A percentile compares a stretch with the other conserved stretches of the same genome.
Conservation (phyloP, 73 alveolate species). For the Stentor coeruleus region DNA sequence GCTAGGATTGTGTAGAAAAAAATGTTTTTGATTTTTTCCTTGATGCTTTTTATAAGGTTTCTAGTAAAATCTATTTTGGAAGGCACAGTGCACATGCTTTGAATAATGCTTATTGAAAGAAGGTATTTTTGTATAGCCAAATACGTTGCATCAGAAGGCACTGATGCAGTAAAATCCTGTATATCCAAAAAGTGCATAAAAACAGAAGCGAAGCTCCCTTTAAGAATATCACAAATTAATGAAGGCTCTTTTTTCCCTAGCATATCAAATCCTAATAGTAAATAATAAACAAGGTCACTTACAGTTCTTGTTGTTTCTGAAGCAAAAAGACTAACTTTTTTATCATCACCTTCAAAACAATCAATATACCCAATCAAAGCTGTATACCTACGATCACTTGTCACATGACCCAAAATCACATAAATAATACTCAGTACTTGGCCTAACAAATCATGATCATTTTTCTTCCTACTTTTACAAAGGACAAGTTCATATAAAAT, state of each 20-base stretch:
- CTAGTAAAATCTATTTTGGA: background rate
- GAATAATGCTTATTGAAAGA: too few relatives aligned
- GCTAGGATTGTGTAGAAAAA: slow-evolving; percentile 24
- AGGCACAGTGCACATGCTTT: background rate
- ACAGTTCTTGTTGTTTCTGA: background rate
- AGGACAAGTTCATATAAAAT: background rate
- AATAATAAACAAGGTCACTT: background rate
- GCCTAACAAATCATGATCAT: background rate
- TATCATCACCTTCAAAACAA: background rate
- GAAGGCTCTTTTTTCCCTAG: too few relatives aligned
- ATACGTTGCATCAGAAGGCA: too few relatives aligned
- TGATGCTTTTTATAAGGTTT: slow-evolving; percentile 26
- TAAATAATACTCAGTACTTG: background rate
- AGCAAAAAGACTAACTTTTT: too few relatives aligned
- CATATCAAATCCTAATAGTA: background rate
- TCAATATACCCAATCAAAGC: background rate
- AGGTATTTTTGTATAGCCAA: too few relatives aligned
- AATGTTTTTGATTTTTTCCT: slow-evolving; percentile 13
- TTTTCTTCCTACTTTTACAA: too few relatives aligned
- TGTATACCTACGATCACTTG: background rate
- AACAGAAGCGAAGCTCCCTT: too few relatives aligned
- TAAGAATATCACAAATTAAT: too few relatives aligned
- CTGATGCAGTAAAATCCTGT: too few relatives aligned
- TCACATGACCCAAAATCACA: background rate
- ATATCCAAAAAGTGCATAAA: too few relatives aligned